Percentiles rank a stretch among this genome's conserved stretches.
Evolutionary conservation across 2,329 filamentous ascomycete genomes (phyloP).

Genomic region (Pyricularia grisea): DNA sequence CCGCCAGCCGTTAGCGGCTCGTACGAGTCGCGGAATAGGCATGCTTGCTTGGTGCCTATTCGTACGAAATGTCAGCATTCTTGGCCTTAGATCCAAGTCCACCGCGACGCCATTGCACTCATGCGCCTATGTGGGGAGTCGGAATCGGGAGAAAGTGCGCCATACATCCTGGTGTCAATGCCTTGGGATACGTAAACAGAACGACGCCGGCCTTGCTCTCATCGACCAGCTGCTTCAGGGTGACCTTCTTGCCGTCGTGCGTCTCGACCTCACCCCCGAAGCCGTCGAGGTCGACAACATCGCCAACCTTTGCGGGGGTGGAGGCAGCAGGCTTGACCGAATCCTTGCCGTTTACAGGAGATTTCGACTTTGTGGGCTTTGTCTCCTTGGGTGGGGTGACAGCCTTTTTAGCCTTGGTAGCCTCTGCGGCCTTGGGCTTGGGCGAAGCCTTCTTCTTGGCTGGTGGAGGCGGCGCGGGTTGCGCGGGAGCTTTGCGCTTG

Average conservation of each 20-base stretch:
- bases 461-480: slow-evolving; percentile 33
- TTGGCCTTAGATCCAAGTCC: neutral
- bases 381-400: slow-evolving; percentile 8
- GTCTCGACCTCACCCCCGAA: slow-evolving; percentile 71
- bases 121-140: neutral
- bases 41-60: slow-evolving; percentile 83
- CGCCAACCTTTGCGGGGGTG: slow-evolving; percentile 37
- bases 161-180: slow-evolving; percentile 85
- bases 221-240: slow-evolving; percentile 69
- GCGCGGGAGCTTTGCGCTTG: slow-evolving; percentile 50
- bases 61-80: neutral
- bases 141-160: neutral
- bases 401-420: slow-evolving; percentile 16
- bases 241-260: slow-evolving; percentile 73
- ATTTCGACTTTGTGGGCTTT: slow-evolving; percentile 16
- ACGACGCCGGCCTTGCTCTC: slow-evolving; percentile 80
- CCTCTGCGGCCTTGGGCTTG: slow-evolving; percentile 14
- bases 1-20: slow-evolving; percentile 66
- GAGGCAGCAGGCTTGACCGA: slow-evolving; percentile 13
- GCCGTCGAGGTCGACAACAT: slow-evolving; percentile 44
- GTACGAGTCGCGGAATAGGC: slow-evolving; percentile 85
- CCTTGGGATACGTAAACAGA: slow-evolving; percentile 91
- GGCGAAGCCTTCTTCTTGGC: slow-evolving; percentile 30
- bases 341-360: slow-evolving; percentile 10
- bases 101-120: neutral